Percentiles rank a stretch among this genome's conserved stretches.
Evolutionary conservation across 2,329 filamentous ascomycete species (phyloP).

Genomic region (Leptodontidium sp.): DNA sequence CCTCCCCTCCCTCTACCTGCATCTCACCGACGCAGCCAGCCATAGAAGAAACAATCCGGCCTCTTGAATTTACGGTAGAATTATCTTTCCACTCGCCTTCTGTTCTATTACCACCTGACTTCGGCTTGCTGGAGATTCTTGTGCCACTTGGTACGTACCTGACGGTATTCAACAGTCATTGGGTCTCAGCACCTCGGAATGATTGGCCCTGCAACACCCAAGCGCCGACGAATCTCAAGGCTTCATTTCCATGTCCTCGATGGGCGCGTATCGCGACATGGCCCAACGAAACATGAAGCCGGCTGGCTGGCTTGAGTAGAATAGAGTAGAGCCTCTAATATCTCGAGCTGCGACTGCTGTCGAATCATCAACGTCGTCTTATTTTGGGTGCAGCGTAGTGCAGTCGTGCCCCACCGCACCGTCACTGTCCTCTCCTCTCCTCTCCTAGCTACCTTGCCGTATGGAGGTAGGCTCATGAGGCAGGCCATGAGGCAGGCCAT

Average conservation of each 20-base stretch:
- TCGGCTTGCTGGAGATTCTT: neutral
- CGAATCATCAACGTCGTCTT: slow-evolving; percentile 40
- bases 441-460: too few species aligned
- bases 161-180: neutral
- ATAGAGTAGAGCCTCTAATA: slow-evolving; percentile 23
- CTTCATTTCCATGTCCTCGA: slow-evolving; percentile 16
- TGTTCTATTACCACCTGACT: too few species aligned
- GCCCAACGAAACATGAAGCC: slow-evolving; percentile 36
- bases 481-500: neutral
- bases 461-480: neutral
- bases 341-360: slow-evolving; percentile 37
- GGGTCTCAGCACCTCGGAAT: slow-evolving; percentile 13
- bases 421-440: neutral
- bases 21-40: too few species aligned
- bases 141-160: neutral
- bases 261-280: slow-evolving; percentile 44
- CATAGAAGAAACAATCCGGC: too few species aligned
- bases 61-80: too few species aligned
- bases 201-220: slow-evolving; percentile 29
- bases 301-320: slow-evolving; percentile 29
- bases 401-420: slow-evolving; percentile 23
- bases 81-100: too few species aligned
- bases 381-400: slow-evolving; percentile 31
- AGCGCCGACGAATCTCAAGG: slow-evolving; percentile 32
- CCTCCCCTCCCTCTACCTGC: too few species aligned